phyloP scores from a whole-genome alignment of 2,329 filamentous ascomycete species.

The Aureobasidium melanogenum region DNA sequence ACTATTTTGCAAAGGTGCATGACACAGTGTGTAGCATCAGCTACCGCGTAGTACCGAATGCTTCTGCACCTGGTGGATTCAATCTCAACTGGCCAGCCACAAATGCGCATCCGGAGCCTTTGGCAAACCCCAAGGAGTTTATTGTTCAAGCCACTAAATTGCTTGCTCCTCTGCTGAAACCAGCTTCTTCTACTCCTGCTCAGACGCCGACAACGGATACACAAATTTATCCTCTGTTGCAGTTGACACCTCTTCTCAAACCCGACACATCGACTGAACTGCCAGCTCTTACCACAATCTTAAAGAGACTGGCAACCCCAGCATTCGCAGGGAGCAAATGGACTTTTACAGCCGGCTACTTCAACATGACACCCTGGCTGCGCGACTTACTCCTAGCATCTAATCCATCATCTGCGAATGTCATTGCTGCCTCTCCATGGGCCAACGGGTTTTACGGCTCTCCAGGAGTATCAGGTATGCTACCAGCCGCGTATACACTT shows the following conservation, averaged over 20 bases:
- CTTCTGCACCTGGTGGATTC: slow-evolving; percentile 35
- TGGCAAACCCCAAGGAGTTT: slow-evolving; percentile 61
- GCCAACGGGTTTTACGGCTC: slow-evolving; percentile 95
- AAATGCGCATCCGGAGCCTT: slow-evolving; percentile 67
- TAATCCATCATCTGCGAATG: slow-evolving; percentile 60
- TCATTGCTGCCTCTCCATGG: slow-evolving; percentile 85
- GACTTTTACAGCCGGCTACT: slow-evolving; percentile 97
- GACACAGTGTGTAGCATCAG: slow-evolving; percentile 69
- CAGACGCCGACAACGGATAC: slow-evolving; percentile 48
- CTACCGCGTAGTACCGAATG: slow-evolving; percentile 61
- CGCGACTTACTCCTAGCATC: slow-evolving; percentile 71
- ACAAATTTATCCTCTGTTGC: slow-evolving; percentile 74
- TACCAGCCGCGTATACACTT: slow-evolving; percentile 86
- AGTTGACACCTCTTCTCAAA: slow-evolving; percentile 75
- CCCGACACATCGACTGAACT: slow-evolving; percentile 82
- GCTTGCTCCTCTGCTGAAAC: slow-evolving; percentile 58
- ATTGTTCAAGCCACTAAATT: slow-evolving; percentile 58
- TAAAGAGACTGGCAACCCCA: slow-evolving; percentile 57
- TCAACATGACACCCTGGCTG: slow-evolving; percentile 85
- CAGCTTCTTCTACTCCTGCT: slow-evolving; percentile 17
- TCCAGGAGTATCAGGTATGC: slow-evolving; percentile 76
- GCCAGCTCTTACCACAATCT: slow-evolving; percentile 65
- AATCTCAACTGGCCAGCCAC: slow-evolving; percentile 61
- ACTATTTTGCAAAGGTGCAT: slow-evolving; percentile 76
- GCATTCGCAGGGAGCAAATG: slow-evolving; percentile 64